These are phyloP conservation scores for Mortierella sp. DNA, from an alignment of 371 early-diverging fungal species.

Conservation along the genomic window DNA sequence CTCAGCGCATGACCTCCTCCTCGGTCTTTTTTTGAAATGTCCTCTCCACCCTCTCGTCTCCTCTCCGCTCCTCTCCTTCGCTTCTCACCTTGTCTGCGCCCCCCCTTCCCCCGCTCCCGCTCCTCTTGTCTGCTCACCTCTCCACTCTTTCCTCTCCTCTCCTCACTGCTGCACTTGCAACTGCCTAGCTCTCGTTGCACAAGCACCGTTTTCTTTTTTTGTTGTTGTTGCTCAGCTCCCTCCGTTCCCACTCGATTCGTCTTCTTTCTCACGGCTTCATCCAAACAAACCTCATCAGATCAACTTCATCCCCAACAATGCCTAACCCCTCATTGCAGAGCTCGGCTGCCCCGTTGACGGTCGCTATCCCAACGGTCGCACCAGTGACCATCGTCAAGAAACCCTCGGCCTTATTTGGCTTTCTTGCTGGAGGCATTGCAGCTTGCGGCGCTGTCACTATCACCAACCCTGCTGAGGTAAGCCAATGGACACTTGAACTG, in stretches of 20 bases:
- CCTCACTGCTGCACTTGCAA: not conserved
- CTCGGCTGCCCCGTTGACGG: conserved; percentile 11
- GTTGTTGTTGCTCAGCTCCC: not conserved
- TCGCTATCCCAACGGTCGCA: conserved; percentile 1
- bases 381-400: conserved; percentile 23
- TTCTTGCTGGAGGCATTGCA: conserved; percentile 81
- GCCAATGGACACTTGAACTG: not conserved
- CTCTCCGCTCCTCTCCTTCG: too few relatives aligned
- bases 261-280: not conserved
- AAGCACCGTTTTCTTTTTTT: not conserved
- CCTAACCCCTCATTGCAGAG: conserved; percentile 19
- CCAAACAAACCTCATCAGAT: conserved; percentile 1
- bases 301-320: conserved; percentile 4
- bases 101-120: too few relatives aligned
- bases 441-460: conserved; percentile 94
- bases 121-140: too few relatives aligned
- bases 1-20: too few relatives aligned
- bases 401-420: conserved; percentile 57
- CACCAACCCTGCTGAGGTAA: conserved; percentile 94
- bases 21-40: too few relatives aligned
- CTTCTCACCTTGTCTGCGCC: too few relatives aligned
- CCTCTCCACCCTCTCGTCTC: too few relatives aligned
- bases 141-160: too few relatives aligned
- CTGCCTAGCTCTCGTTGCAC: not conserved
- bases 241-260: conserved; percentile 1